Evolutionary conservation across 164 flowering plant genomes (phyloP).

Genomic region (Vitis riparia): DNA sequence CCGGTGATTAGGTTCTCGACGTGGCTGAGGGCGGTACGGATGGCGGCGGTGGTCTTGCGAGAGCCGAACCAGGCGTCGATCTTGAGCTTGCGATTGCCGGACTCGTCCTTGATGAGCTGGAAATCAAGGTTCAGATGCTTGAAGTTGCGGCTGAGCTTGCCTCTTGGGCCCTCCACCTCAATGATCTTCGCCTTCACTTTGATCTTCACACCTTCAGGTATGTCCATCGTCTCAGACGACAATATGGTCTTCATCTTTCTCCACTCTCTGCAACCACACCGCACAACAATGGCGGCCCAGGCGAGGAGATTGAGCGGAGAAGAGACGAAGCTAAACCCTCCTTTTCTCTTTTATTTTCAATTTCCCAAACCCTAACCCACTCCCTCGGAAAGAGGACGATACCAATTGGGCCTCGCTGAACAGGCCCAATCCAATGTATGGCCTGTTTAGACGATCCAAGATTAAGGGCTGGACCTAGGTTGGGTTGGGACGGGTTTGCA

Average conservation of each 20-base stretch:
- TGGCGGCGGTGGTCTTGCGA: slow-evolving; percentile 58
- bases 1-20: slow-evolving; percentile 57
- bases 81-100: slow-evolving; percentile 52
- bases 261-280: neutral
- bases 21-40: slow-evolving; percentile 59
- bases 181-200: slow-evolving; percentile 50
- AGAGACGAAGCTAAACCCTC: neutral
- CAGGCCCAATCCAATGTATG: too few relatives aligned
- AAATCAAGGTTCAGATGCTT: slow-evolving; percentile 67
- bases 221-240: slow-evolving; percentile 61
- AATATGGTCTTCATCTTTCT: slow-evolving; percentile 55
- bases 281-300: too few relatives aligned
- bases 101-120: slow-evolving; percentile 44
- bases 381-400: too few relatives aligned
- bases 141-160: slow-evolving; percentile 51
- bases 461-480: too few relatives aligned
- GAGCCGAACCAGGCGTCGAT: slow-evolving; percentile 67
- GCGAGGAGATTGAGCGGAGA: neutral
- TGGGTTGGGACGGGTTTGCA: too few relatives aligned
- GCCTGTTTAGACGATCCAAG: too few relatives aligned
- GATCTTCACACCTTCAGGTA: slow-evolving; percentile 57
- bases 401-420: too few relatives aligned
- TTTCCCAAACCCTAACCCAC: too few relatives aligned
- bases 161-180: slow-evolving; percentile 57
- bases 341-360: too few relatives aligned